phyloP scores from a whole-genome alignment of 306 rosid genomes.

The Adenanthera pavonina region DNA sequence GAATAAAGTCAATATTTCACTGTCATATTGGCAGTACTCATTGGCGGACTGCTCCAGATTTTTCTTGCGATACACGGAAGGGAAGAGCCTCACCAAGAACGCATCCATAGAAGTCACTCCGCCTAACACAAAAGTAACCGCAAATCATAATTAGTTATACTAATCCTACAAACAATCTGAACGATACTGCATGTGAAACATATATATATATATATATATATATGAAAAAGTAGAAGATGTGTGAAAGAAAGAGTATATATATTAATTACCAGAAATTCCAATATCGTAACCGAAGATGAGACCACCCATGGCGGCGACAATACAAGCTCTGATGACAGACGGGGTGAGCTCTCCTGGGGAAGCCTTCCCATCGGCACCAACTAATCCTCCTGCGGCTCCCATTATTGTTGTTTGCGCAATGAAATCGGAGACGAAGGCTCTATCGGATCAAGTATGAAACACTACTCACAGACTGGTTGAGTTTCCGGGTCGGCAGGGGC shows the following conservation, averaged over 20 bases:
- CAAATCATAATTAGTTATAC: too few relatives aligned
- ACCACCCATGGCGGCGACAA: not conserved
- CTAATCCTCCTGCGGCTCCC: not conserved
- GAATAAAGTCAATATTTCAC: not conserved
- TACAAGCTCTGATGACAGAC: not conserved
- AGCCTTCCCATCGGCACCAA: not conserved
- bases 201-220: too few relatives aligned
- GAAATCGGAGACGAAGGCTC: too few relatives aligned
- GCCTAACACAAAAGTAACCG: not conserved
- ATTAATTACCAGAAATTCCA: not conserved
- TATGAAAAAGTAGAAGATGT: not conserved
- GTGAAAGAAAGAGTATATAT: not conserved
- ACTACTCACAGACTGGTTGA: too few relatives aligned
- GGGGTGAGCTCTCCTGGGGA: not conserved
- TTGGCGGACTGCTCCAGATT: not conserved
- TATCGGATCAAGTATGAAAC: too few relatives aligned
- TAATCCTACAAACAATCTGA: too few relatives aligned
- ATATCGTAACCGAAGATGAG: not conserved
- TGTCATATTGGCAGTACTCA: not conserved
- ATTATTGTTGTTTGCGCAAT: too few relatives aligned
- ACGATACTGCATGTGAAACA: too few relatives aligned
- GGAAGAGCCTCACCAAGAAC: not conserved
- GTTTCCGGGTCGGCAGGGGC: too few relatives aligned
- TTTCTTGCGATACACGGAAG: not conserved
- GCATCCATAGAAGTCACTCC: not conserved